Conservation (phyloP, 495 filamentous ascomycete species). For the Opeltia flavorubescens region DNA sequence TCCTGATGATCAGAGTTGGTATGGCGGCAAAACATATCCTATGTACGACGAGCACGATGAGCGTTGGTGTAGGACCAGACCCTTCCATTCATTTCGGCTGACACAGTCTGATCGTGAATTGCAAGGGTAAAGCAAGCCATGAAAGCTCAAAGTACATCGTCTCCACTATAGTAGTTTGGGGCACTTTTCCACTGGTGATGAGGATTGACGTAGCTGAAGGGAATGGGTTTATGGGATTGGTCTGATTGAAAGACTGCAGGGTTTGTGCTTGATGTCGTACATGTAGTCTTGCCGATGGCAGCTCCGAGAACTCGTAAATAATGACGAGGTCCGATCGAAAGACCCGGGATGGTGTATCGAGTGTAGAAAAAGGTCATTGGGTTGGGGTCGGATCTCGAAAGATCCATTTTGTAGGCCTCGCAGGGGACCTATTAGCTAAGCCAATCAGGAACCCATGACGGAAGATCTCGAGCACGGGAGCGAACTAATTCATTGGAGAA, state of each 20-base stretch:
- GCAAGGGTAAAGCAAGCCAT: background rate
- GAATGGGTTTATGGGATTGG: background rate
- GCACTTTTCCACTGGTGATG: too few relatives aligned
- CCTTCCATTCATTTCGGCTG: background rate
- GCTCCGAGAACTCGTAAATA: background rate
- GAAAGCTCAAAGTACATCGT: background rate
- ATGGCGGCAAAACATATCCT: background rate
- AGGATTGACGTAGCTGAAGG: background rate
- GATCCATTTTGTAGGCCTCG: background rate
- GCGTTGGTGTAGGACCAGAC: background rate
- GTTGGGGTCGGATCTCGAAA: background rate
- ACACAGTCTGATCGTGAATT: background rate
- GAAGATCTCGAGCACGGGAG: background rate
- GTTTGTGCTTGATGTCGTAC: conserved; percentile 2
- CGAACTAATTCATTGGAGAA: background rate
- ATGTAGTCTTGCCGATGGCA: background rate
- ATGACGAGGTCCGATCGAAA: background rate
- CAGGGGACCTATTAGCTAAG: background rate
- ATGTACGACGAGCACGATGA: background rate
- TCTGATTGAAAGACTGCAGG: background rate
- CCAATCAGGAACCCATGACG: conserved; percentile 3
- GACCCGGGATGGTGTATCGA: background rate
- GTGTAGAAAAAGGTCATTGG: background rate
- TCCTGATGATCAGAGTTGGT: background rate
- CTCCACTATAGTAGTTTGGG: background rate